Evolutionary conservation across 345 rosid species (phyloP).

Genomic region (Salix brachista): DNA sequence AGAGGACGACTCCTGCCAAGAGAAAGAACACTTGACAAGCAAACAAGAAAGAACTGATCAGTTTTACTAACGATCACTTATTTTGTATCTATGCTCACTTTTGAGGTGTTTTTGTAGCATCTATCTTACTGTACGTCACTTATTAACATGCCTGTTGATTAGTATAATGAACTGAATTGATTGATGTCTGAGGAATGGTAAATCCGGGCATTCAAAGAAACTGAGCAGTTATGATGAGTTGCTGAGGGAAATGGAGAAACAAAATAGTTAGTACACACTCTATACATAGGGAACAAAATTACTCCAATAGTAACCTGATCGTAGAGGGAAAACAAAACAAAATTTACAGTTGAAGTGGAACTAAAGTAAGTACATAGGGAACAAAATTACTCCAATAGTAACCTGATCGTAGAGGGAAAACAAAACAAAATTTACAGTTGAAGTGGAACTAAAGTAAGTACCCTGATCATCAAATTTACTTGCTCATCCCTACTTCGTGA

Average conservation of each 20-base stretch:
- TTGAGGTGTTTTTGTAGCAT: background rate
- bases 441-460: background rate
- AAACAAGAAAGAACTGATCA: background rate
- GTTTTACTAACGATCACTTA: background rate
- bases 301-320: background rate
- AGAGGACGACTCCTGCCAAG: constrained; percentile 3
- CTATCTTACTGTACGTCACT: too few species aligned
- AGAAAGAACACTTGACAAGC: constrained; percentile 1
- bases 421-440: background rate
- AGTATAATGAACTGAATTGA: too few species aligned
- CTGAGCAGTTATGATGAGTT: background rate
- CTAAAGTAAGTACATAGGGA: background rate
- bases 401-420: background rate
- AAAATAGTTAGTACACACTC: too few species aligned
- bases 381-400: background rate
- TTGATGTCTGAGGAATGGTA: too few species aligned
- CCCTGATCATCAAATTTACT: background rate
- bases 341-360: constrained; percentile 1
- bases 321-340: background rate
- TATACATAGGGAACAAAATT: background rate
- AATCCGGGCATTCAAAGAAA: too few species aligned
- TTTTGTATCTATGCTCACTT: background rate
- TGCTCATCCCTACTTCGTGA: constrained; percentile 16
- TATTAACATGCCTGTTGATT: too few species aligned
- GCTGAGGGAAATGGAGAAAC: background rate